These are phyloP conservation scores for Irpex sp. DNA, from an alignment of 1,284 basidiomycete genomes.

Conservation along the genomic window DNA sequence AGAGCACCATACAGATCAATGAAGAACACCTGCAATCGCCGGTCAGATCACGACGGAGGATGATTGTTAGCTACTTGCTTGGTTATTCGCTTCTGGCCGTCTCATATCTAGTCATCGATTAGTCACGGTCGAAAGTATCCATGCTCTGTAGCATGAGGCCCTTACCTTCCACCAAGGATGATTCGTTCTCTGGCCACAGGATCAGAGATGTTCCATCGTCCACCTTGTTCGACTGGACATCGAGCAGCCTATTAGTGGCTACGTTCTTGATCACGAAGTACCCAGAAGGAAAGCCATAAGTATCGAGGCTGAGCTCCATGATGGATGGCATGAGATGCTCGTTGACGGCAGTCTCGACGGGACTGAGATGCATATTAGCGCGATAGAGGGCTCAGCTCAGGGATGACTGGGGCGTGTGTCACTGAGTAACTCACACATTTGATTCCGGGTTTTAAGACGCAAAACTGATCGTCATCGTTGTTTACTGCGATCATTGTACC, in stretches of 20 bases:
- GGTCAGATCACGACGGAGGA: not conserved
- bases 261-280: conserved; percentile 72
- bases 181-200: conserved; percentile 70
- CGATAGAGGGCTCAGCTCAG: not conserved
- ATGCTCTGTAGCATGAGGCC: not conserved
- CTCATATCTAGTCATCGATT: conserved; percentile 49
- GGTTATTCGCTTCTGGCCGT: conserved; percentile 66
- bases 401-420: too few relatives aligned
- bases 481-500: too few relatives aligned
- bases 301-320: conserved; percentile 23
- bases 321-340: conserved; percentile 15
- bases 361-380: conserved; percentile 19
- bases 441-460: too few relatives aligned
- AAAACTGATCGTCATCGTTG: too few relatives aligned
- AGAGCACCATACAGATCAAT: conserved; percentile 71
- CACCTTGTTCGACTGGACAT: conserved; percentile 51
- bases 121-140: not conserved
- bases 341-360: conserved; percentile 17
- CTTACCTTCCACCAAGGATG: conserved; percentile 68
- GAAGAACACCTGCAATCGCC: conserved; percentile 62
- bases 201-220: conserved; percentile 66
- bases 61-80: conserved; percentile 40
- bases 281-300: conserved; percentile 65
- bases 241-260: conserved; percentile 57
- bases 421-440: too few relatives aligned